Evolutionary conservation across 2,329 filamentous ascomycete species (phyloP).

Genomic region (Phialophora chinensis): DNA sequence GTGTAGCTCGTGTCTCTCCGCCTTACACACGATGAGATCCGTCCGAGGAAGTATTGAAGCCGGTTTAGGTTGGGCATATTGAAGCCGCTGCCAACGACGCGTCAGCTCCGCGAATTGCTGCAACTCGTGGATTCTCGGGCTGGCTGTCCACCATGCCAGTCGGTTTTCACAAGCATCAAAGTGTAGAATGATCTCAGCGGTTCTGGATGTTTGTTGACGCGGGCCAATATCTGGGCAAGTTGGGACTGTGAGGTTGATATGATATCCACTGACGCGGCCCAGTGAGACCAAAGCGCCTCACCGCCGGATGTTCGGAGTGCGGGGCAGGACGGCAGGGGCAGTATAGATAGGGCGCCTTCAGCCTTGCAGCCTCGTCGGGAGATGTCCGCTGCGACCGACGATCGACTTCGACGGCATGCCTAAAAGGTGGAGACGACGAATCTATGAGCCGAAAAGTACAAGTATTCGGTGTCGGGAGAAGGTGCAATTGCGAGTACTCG

Average conservation of each 20-base stretch:
- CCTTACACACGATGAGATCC: slow-evolving; percentile 1
- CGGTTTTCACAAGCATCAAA: not conserved
- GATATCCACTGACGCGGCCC: not conserved
- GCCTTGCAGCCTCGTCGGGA: slow-evolving; percentile 24
- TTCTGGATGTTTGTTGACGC: slow-evolving; percentile 16
- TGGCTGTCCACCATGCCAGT: not conserved
- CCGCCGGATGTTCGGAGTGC: slow-evolving; percentile 26
- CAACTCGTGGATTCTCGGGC: not conserved
- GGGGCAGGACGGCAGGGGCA: slow-evolving; percentile 7
- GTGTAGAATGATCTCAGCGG: not conserved
- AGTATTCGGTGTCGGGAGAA: not conserved
- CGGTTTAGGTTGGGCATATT: slow-evolving; percentile 3
- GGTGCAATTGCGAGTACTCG: not conserved
- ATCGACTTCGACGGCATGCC: not conserved
- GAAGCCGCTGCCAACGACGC: not conserved
- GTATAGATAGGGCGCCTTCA: not conserved
- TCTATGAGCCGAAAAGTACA: not conserved
- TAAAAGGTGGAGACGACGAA: not conserved
- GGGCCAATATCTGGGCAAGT: slow-evolving; percentile 1
- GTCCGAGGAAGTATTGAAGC: slow-evolving; percentile 5
- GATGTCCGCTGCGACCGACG: not conserved
- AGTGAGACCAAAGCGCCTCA: slow-evolving; percentile 3
- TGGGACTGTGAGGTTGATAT: not conserved
- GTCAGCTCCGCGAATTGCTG: not conserved
- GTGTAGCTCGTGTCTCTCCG: slow-evolving; percentile 4